These are phyloP conservation scores for Monilinia fructigena DNA, from an alignment of 2,329 filamentous ascomycete species.

Conservation along the genomic window DNA sequence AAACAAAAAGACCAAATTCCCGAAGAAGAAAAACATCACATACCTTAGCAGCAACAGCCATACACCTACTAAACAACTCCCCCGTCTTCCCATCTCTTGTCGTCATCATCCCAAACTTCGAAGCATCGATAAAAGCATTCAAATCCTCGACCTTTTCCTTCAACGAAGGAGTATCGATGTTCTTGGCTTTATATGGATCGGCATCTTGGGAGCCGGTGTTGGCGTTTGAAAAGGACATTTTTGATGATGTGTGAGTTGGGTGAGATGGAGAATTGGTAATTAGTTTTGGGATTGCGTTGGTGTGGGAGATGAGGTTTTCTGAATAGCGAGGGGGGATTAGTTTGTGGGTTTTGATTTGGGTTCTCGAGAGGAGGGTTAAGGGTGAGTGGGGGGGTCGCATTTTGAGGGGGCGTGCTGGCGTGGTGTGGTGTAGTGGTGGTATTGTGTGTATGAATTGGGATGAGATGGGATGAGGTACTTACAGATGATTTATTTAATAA, in stretches of 20 bases:
- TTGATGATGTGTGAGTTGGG: constrained; percentile 20
- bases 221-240: constrained; percentile 54
- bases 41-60: constrained; percentile 80
- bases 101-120: constrained; percentile 89
- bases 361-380: neutral
- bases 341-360: neutral
- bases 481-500: neutral
- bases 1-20: too few relatives aligned
- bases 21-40: constrained; percentile 25
- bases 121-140: constrained; percentile 64
- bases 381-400: neutral
- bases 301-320: neutral
- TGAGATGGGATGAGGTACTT: neutral
- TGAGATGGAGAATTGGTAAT: neutral
- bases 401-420: neutral
- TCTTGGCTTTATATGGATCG: constrained; percentile 76
- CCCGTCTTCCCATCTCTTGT: constrained; percentile 66
- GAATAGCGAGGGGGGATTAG: constrained; percentile 1
- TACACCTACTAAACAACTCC: constrained; percentile 74
- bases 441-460: neutral
- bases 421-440: too few relatives aligned
- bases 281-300: neutral
- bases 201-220: constrained; percentile 60
- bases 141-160: constrained; percentile 77
- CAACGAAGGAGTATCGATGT: constrained; percentile 59